Conservation (phyloP, 768 basidiomycete species). For the Macrolepiota dolichaula region DNA sequence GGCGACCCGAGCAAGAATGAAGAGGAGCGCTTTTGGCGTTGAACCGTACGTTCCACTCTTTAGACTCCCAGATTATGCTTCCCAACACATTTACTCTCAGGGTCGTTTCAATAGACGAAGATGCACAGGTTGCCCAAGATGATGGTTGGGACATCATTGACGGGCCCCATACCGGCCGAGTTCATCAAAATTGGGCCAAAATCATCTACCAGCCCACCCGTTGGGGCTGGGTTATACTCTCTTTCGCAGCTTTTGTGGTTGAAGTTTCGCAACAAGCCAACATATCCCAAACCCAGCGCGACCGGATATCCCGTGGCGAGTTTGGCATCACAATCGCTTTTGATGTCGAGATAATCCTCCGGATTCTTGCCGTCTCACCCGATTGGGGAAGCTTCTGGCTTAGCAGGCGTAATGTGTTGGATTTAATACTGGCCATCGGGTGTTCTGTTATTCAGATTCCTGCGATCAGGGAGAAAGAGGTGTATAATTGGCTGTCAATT, state of each 20-base stretch:
- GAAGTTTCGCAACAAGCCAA: constrained; percentile 66
- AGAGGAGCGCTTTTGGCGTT: constrained; percentile 90
- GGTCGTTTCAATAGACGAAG: constrained; percentile 31
- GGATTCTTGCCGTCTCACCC: constrained; percentile 69
- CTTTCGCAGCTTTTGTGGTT: constrained; percentile 64
- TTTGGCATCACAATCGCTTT: constrained; percentile 78
- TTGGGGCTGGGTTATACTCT: constrained; percentile 75
- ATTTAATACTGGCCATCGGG: constrained; percentile 72
- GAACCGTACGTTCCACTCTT: constrained; percentile 45
- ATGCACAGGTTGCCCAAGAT: constrained; percentile 63
- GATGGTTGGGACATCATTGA: constrained; percentile 56
- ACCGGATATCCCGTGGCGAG: constrained; percentile 62
- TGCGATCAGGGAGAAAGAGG: constrained; percentile 52
- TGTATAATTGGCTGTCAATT: constrained; percentile 88
- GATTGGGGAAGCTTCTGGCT: constrained; percentile 80
- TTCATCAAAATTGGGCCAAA: constrained; percentile 44
- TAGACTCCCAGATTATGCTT: not conserved
- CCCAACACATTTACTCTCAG: constrained; percentile 15
- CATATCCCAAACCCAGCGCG: constrained; percentile 40
- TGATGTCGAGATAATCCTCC: constrained; percentile 82
- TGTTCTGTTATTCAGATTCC: constrained; percentile 86
- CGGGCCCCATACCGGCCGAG: constrained; percentile 29
- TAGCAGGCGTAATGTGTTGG: constrained; percentile 65
- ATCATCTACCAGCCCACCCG: constrained; percentile 54
- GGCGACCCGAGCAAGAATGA: constrained; percentile 81